Percentiles rank a stretch among this genome's conserved stretches.
Conservation (phyloP, 2,329 filamentous ascomycete genomes). For the Ilyonectria robusta region DNA sequence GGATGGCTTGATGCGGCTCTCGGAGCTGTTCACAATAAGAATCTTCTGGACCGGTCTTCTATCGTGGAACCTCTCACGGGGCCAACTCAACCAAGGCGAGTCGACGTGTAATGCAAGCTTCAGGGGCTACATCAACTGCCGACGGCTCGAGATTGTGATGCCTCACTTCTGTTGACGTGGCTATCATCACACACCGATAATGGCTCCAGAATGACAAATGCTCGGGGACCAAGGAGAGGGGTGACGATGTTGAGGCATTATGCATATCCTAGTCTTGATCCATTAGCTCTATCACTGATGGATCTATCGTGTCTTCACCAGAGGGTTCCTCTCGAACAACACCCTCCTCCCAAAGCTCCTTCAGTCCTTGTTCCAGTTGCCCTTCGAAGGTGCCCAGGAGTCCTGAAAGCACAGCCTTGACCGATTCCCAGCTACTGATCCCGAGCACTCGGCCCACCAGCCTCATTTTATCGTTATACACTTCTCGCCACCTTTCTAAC, state of each 20-base stretch:
- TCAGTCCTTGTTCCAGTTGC: constrained; percentile 57
- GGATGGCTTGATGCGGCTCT: constrained; percentile 26
- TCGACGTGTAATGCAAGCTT: constrained; percentile 16
- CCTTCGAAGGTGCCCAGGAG: constrained; percentile 59
- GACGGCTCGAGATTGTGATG: constrained; percentile 12
- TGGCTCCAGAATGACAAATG: constrained; percentile 32
- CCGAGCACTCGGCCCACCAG: constrained; percentile 56
- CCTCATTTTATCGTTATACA: constrained; percentile 59
- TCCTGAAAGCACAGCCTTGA: constrained; percentile 54
- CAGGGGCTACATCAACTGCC: constrained; percentile 14
- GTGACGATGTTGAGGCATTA: constrained; percentile 23
- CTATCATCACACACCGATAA: constrained; percentile 19
- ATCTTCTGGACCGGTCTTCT: constrained; percentile 9
- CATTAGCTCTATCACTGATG: constrained; percentile 45
- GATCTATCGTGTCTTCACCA: constrained; percentile 38
- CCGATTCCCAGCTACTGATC: constrained; percentile 57
- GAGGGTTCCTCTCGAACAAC: constrained; percentile 38
- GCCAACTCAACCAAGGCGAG: not conserved
- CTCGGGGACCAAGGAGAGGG: constrained; percentile 23
- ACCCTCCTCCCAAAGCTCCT: constrained; percentile 59
- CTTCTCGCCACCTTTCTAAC: constrained; percentile 54
- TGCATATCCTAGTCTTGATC: constrained; percentile 43
- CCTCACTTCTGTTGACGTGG: constrained; percentile 30
- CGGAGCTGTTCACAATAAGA: constrained; percentile 7
- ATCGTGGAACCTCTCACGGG: constrained; percentile 19